phyloP scores from a whole-genome alignment of 2,329 filamentous ascomycete genomes.

The Akanthomyces uredinophilus region DNA sequence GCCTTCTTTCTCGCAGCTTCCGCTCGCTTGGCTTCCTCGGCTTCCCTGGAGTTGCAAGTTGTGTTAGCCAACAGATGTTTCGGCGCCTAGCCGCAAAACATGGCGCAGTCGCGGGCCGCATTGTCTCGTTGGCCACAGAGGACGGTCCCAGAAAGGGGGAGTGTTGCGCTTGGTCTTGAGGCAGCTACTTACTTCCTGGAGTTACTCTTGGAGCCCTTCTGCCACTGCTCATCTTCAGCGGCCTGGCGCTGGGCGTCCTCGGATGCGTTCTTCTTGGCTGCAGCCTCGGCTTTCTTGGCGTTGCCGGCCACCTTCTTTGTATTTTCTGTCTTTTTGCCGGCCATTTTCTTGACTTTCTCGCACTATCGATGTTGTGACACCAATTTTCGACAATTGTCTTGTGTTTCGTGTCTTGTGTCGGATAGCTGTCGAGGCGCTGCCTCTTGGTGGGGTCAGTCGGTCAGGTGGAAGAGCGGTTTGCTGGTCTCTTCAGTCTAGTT shows the following conservation, averaged over 20 bases:
- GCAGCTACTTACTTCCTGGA: conserved; percentile 69
- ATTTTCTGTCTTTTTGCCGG: conserved; percentile 71
- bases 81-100: not conserved
- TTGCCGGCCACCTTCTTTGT: conserved; percentile 87
- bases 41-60: conserved; percentile 25
- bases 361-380: not conserved
- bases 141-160: not conserved
- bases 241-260: conserved; percentile 61
- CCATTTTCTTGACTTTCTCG: conserved; percentile 45
- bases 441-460: conserved; percentile 5
- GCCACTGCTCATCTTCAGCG: conserved; percentile 72
- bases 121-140: not conserved
- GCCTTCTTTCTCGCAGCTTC: conserved; percentile 85
- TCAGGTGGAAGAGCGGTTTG: not conserved
- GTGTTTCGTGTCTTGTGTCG: not conserved
- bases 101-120: not conserved
- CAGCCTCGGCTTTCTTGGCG: conserved; percentile 85
- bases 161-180: not conserved
- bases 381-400: not conserved
- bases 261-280: conserved; percentile 70
- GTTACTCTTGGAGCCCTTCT: conserved; percentile 76
- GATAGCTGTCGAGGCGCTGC: not conserved
- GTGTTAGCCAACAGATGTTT: conserved; percentile 1
- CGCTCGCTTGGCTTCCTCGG: conserved; percentile 65
- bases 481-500: not conserved